Evolutionary conservation across 371 early-diverging fungal genomes (phyloP).

Genomic region (Mortierella sp.): DNA sequence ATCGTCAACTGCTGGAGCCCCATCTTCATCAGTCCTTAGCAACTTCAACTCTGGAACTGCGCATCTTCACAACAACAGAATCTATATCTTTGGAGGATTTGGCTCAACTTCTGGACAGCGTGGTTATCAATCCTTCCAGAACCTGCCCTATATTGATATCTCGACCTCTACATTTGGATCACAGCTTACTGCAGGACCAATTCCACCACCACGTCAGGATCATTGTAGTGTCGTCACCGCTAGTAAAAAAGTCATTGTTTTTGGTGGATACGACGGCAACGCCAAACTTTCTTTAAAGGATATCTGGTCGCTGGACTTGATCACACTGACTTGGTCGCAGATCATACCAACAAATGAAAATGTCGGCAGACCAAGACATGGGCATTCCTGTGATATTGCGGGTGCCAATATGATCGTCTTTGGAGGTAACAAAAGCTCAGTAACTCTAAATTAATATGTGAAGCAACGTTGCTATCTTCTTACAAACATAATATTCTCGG

Average conservation of each 20-base stretch:
- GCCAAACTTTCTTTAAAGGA: slow-evolving; percentile 18
- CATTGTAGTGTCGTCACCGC: slow-evolving; percentile 47
- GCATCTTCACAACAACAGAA: slow-evolving; percentile 21
- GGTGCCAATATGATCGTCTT: slow-evolving; percentile 52
- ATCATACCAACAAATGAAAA: slow-evolving; percentile 16
- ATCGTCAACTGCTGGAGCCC: not conserved
- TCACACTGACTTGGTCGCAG: slow-evolving; percentile 44
- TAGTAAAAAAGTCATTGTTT: slow-evolving; percentile 36
- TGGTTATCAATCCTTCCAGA: slow-evolving; percentile 45
- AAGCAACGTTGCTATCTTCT: not conserved
- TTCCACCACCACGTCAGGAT: slow-evolving; percentile 40
- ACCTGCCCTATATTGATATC: slow-evolving; percentile 27
- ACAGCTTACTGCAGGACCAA: slow-evolving; percentile 33
- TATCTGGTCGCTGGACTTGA: slow-evolving; percentile 47
- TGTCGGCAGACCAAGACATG: slow-evolving; percentile 5
- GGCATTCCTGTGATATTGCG: slow-evolving; percentile 33
- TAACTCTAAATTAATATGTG: not conserved
- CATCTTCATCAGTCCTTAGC: slow-evolving; percentile 3
- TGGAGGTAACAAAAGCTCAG: slow-evolving; percentile 32
- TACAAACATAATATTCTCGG: not conserved
- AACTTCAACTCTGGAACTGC: slow-evolving; percentile 29
- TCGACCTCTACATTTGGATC: slow-evolving; percentile 20
- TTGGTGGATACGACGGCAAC: slow-evolving; percentile 41
- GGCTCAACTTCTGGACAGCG: slow-evolving; percentile 21
- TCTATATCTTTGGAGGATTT: slow-evolving; percentile 51